Base-by-base conservation (phyloP, 2,329 filamentous ascomycete species). In the Neonectria magnoliae region DNA sequence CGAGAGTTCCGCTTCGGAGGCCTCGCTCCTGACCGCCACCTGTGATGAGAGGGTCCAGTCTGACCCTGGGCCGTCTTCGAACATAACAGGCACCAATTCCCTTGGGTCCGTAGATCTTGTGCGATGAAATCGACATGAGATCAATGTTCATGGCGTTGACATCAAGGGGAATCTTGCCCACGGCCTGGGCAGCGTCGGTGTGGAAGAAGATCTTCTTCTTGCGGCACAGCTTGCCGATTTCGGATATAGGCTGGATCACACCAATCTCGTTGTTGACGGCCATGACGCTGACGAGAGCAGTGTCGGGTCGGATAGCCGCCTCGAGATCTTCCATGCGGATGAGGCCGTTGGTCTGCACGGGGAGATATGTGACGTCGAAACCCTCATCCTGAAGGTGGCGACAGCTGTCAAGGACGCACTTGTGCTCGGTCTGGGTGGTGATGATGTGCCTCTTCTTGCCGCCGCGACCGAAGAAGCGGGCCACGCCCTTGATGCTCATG, bases 381-480 rank as follows among this genome's bases (percentile, higher is more conserved):
- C 96, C 96, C 75, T 99, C 96, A 73, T 98, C 95, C 81, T 98
- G 94, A 70, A 99, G 84, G 88, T 98, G 94, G 69, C 96, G 88
- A 80, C 95, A 98, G 82, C 94, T 98, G 82, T 99, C 96, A 57
- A 99, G 86, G 16, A 99, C 96, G 81, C 96, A 99, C 84, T 99
- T 99, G 86, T 99, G 96, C 82, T 99, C 96, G 0, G 96, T 99
- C 83, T 98, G 96, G 42, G 90, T 93, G 25, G 96, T 99, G 79
- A 99, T 94, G 76, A 99, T 95, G 81, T 99, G 96, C 83, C 92
- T 97, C 89, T 98, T 98, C 88, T 98, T 98, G 74, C 94, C 94
- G 2, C 89, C 90, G 62, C 93, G 89, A 70, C 93, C 94, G 78
- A 98, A 98, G 82, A 99, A 99, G 68, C 95, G 88, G 20, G 96